Conservation (phyloP, 108 stramenopile genomes). For the Cyclostephanos tholiformis region DNA sequence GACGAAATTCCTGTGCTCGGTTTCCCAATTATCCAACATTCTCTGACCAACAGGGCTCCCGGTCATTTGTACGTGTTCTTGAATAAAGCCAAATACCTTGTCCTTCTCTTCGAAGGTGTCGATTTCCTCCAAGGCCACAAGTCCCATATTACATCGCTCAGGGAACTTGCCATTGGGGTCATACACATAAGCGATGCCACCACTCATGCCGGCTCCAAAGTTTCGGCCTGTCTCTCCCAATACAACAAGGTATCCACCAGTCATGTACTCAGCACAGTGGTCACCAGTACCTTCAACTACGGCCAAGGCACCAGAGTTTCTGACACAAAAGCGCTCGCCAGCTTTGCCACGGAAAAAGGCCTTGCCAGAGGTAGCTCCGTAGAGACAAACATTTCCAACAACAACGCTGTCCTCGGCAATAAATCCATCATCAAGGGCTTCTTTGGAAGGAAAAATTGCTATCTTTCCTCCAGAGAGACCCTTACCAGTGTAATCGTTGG, state of each 20-base stretch:
- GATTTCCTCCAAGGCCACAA: slow-evolving; percentile 88
- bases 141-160: slow-evolving; percentile 96
- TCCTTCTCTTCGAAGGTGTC: slow-evolving; percentile 83
- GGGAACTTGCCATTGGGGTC: slow-evolving; percentile 93
- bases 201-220: slow-evolving; percentile 99
- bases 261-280: slow-evolving; percentile 99
- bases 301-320: slow-evolving; percentile 95
- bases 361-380: slow-evolving; percentile 95
- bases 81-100: slow-evolving; percentile 80
- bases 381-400: slow-evolving; percentile 94
- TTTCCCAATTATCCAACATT: slow-evolving; percentile 92
- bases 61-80: slow-evolving; percentile 92
- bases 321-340: slow-evolving; percentile 97
- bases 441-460: slow-evolving; percentile 74
- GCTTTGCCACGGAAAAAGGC: slow-evolving; percentile 97
- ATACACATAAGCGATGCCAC: slow-evolving; percentile 96
- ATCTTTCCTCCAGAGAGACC: slow-evolving; percentile 96
- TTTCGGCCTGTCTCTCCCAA: slow-evolving; percentile 96
- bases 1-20: slow-evolving; percentile 75
- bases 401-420: slow-evolving; percentile 91
- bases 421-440: slow-evolving; percentile 79
- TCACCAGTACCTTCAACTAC: slow-evolving; percentile 98
- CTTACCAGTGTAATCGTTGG: slow-evolving; percentile 97
- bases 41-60: slow-evolving; percentile 79
- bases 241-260: slow-evolving; percentile 92